Percentiles rank a stretch among this genome's conserved stretches.
phyloP scores from a whole-genome alignment of 148 eudicot genomes.

The Mesembryanthemum crystallinum region DNA sequence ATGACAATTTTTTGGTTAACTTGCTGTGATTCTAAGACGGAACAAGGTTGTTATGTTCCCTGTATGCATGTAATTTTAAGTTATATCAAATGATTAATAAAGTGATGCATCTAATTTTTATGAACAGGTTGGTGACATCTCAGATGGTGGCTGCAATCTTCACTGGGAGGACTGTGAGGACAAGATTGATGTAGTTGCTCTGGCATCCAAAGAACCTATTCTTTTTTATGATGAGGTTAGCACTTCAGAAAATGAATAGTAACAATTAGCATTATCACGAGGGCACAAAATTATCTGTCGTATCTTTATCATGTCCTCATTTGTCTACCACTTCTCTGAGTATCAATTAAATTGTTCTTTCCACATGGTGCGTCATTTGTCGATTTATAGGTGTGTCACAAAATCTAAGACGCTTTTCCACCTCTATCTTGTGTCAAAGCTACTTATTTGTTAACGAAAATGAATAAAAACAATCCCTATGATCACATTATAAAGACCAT shows the following conservation, averaged over 20 bases:
- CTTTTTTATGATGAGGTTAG: slow-evolving; percentile 95
- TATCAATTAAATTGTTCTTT: not conserved
- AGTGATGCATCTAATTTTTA: slow-evolving; percentile 1
- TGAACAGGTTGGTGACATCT: slow-evolving; percentile 24
- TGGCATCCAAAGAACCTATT: slow-evolving; percentile 84
- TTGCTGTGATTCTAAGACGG: not conserved
- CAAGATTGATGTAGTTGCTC: slow-evolving; percentile 69
- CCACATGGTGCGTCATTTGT: too few species aligned
- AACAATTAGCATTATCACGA: not conserved
- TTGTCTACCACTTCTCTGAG: not conserved
- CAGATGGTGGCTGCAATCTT: slow-evolving; percentile 37
- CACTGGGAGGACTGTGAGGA: slow-evolving; percentile 80
- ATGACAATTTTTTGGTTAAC: not conserved
- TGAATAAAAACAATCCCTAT: too few species aligned
- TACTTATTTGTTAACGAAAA: too few species aligned
- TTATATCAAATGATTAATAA: not conserved
- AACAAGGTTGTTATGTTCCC: not conserved
- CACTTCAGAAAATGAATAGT: slow-evolving; percentile 6
- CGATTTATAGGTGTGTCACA: too few species aligned
- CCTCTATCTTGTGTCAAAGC: not conserved
- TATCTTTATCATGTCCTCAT: not conserved
- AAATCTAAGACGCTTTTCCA: not conserved
- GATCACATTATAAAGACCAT: too few species aligned
- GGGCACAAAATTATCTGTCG: not conserved
- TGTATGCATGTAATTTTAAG: not conserved